Evolutionary conservation across 495 filamentous ascomycete genomes (phyloP).

Genomic region (Tuber microsphaerosporum): DNA sequence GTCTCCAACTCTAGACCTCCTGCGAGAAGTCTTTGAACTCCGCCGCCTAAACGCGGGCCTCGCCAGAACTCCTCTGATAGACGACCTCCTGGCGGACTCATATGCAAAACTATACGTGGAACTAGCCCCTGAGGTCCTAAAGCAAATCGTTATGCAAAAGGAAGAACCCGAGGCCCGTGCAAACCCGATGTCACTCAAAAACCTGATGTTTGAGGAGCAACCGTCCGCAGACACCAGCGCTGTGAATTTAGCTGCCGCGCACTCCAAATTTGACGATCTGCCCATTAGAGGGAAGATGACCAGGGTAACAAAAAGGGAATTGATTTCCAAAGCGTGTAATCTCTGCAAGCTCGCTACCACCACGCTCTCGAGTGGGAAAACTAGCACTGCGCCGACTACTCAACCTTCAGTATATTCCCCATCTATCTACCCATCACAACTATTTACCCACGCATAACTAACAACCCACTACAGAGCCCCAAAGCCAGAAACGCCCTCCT

Average conservation of each 20-base stretch:
- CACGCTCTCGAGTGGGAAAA: slow-evolving; percentile 15
- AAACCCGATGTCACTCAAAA: slow-evolving; percentile 40
- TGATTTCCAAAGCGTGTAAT: slow-evolving; percentile 30
- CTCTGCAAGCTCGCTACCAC: slow-evolving; percentile 33
- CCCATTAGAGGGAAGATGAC: slow-evolving; percentile 36
- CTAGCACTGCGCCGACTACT: slow-evolving; percentile 27
- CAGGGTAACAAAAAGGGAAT: slow-evolving; percentile 32
- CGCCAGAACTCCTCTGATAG: slow-evolving; percentile 75
- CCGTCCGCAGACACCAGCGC: slow-evolving; percentile 18
- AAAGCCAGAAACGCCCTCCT: slow-evolving; percentile 20
- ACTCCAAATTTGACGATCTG: slow-evolving; percentile 30
- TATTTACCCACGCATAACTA: slow-evolving; percentile 1
- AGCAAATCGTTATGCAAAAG: slow-evolving; percentile 24
- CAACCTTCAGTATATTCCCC: slow-evolving; percentile 28
- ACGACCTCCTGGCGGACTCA: slow-evolving; percentile 81
- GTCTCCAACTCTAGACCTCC: slow-evolving; percentile 55
- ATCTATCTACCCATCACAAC: background rate
- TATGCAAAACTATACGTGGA: slow-evolving; percentile 71
- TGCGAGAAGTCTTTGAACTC: slow-evolving; percentile 81
- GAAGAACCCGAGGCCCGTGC: slow-evolving; percentile 27
- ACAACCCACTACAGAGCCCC: slow-evolving; percentile 22
- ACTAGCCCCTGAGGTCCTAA: slow-evolving; percentile 39
- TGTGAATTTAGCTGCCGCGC: slow-evolving; percentile 14
- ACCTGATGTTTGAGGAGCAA: slow-evolving; percentile 34
- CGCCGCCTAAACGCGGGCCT: slow-evolving; percentile 80